Base-by-base conservation (phyloP, 345 rosid genomes). In the Gossypium australe region DNA sequence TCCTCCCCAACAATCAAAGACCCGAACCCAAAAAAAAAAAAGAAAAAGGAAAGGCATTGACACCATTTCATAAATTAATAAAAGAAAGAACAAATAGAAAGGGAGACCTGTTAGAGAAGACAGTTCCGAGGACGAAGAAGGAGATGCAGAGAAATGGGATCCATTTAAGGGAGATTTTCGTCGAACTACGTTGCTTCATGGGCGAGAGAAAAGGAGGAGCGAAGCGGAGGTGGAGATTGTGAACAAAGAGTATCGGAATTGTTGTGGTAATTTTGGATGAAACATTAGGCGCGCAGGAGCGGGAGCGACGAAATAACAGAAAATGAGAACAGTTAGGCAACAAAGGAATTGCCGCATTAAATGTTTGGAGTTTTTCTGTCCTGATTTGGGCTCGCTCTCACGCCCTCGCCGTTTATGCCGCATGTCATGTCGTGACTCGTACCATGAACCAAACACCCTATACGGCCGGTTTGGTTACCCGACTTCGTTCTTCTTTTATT, bases 111-210 rank as follows among this genome's bases (percentile, higher is more conserved):
- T 81, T 83, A 72, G 92, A 85, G 91, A 90, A 82, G 83, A 93
- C 78, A 45, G 84, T 78, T 65, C 98, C 99, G 65, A 93, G 86
- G 78, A 82, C 81, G 78, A 93, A 95, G 85, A 79, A 93, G 70
- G 80, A 87, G 61, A 82, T 72, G 79, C 98, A 95, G 81, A 95
- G 29, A 52, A 91, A 67, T 0, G 96, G 97, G 80, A 95, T 82
- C 99, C 97, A 93, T 85, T 71, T 89, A 14, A 80, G 53, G 63
- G 96, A 89, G 49, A 91, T 55, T 74, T 81, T 88, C 57, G 12
- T 72, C 55, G 85, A 29, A 72, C 77, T 79, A 47, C 92, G 97
- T 43, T 66, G 80, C 85, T 86, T 95, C 98, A 95, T 63, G 18
- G 24, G 13, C 24, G 47, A 7, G 61, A 44, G 63, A 14, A n/a